phyloP scores from a whole-genome alignment of 495 filamentous ascomycete species.

The Alectoria sarmentosa region DNA sequence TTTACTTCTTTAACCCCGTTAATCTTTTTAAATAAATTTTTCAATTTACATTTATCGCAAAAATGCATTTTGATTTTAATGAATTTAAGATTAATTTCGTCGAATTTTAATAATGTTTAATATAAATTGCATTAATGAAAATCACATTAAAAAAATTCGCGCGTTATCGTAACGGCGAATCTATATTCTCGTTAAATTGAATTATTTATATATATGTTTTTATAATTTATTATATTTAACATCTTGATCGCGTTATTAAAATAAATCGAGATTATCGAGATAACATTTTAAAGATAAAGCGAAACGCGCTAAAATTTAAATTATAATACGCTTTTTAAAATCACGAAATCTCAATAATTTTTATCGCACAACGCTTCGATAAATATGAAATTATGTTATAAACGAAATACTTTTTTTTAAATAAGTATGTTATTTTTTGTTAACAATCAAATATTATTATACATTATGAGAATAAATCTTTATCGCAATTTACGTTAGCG shows the following conservation, averaged over 20 bases:
- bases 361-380: neutral
- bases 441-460: neutral
- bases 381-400: neutral
- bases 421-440: neutral
- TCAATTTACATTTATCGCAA: neutral
- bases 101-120: neutral
- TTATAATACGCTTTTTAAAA: neutral
- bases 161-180: neutral
- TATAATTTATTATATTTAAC: neutral
- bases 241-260: neutral
- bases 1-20: neutral
- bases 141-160: neutral
- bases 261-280: neutral
- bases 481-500: neutral
- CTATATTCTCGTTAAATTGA: neutral
- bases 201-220: neutral
- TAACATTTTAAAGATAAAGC: neutral
- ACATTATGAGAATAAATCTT: neutral
- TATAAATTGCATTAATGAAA: neutral
- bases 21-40: neutral
- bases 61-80: neutral
- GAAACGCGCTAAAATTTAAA: neutral
- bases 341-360: neutral
- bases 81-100: neutral
- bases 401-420: neutral